Evolutionary conservation across 805 yeast genomes (phyloP).

Genomic region (Cyberlindnera suaveolens): DNA sequence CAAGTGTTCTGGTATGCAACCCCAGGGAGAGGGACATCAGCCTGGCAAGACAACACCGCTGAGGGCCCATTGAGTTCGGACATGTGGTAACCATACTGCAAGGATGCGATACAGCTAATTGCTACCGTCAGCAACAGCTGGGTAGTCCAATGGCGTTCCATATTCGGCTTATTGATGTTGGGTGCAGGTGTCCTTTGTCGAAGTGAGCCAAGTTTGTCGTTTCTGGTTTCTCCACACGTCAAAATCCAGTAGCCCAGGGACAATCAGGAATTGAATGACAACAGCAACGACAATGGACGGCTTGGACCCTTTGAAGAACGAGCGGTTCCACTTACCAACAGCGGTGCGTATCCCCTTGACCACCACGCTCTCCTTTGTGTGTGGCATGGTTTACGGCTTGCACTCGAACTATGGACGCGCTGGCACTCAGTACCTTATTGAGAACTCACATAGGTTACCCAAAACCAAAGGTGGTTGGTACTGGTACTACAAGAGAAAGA

Average conservation of each 20-base stretch:
- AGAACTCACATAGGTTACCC: slow-evolving; percentile 80
- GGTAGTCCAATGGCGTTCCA: slow-evolving; percentile 13
- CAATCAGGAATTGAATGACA: background rate
- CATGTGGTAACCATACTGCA: slow-evolving; percentile 93
- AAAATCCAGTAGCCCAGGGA: background rate
- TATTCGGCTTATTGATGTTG: background rate
- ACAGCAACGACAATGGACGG: background rate
- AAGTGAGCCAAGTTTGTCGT: background rate
- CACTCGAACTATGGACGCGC: slow-evolving; percentile 50
- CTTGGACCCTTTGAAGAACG: background rate
- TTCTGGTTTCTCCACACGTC: background rate
- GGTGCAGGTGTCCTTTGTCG: background rate
- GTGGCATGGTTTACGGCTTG: slow-evolving; percentile 41
- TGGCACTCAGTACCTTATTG: slow-evolving; percentile 60
- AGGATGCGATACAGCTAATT: slow-evolving; percentile 67
- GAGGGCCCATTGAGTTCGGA: slow-evolving; percentile 92
- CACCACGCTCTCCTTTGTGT: slow-evolving; percentile 3
- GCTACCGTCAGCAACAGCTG: slow-evolving; percentile 38
- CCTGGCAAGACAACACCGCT: slow-evolving; percentile 54
- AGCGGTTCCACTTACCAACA: slow-evolving; percentile 6
- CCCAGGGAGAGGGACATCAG: slow-evolving; percentile 19
- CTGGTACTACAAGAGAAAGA: slow-evolving; percentile 77
- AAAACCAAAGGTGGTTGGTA: slow-evolving; percentile 79
- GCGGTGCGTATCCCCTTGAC: slow-evolving; percentile 1
- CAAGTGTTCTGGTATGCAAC: slow-evolving; percentile 17